Percentiles rank a stretch among this genome's conserved stretches.
phyloP scores from a whole-genome alignment of 306 rosid genomes.

The Boehmeria nivea region DNA sequence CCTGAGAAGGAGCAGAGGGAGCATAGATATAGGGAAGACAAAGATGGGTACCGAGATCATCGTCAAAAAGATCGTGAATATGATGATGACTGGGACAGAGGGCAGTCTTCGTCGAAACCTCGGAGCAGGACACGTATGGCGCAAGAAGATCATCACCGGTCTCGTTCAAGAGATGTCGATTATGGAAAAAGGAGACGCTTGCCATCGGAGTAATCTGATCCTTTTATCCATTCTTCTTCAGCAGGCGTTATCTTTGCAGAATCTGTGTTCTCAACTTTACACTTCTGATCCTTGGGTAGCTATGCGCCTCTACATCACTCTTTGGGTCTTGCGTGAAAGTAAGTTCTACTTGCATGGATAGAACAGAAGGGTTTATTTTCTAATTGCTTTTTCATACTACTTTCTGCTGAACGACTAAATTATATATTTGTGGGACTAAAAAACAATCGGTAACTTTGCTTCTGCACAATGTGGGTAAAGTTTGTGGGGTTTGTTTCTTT shows the following conservation, averaged over 20 bases:
- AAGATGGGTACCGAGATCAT: slow-evolving; percentile 34
- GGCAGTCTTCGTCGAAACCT: slow-evolving; percentile 39
- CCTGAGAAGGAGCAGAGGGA: slow-evolving; percentile 36
- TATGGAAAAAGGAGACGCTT: slow-evolving; percentile 40
- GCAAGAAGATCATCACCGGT: slow-evolving; percentile 39
- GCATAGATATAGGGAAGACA: slow-evolving; percentile 36
- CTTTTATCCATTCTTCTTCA: background rate
- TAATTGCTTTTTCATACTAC: too few relatives aligned
- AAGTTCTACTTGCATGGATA: slow-evolving; percentile 28
- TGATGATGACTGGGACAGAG: slow-evolving; percentile 50
- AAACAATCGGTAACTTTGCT: slow-evolving; percentile 19
- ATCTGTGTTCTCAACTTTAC: too few relatives aligned
- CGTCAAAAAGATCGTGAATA: slow-evolving; percentile 39
- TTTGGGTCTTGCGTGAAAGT: slow-evolving; percentile 27
- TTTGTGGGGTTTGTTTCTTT: slow-evolving; percentile 20
- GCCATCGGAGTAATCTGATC: slow-evolving; percentile 34
- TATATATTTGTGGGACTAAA: slow-evolving; percentile 22
- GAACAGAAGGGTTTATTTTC: slow-evolving; percentile 23
- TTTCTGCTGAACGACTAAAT: slow-evolving; percentile 16
- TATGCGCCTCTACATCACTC: slow-evolving; percentile 14
- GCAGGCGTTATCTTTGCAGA: too few relatives aligned
- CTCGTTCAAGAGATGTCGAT: slow-evolving; percentile 44
- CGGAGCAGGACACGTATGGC: slow-evolving; percentile 32
- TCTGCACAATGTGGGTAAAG: slow-evolving; percentile 16
- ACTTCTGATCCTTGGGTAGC: slow-evolving; percentile 11